A percentile compares a stretch with the other conserved stretches of the same genome.
Evolutionary conservation across 768 basidiomycete genomes (phyloP).

Genomic region (Phylloporus arenicola): DNA sequence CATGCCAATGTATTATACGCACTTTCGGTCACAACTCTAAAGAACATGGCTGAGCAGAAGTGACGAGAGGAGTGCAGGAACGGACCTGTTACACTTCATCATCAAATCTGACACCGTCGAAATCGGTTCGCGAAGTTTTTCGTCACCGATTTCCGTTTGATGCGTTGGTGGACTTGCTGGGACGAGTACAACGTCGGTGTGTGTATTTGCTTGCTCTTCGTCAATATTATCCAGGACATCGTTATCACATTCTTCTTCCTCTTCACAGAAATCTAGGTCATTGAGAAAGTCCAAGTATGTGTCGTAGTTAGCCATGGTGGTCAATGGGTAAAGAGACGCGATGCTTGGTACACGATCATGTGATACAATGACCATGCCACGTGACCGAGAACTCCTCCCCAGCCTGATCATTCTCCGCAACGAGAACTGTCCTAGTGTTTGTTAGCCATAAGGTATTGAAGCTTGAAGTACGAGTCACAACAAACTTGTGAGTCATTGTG

Average conservation of each 20-base stretch:
- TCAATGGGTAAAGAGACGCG: slow-evolving; percentile 1
- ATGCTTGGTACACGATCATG: background rate
- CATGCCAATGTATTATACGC: background rate
- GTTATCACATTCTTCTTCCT: slow-evolving; percentile 14
- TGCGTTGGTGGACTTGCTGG: slow-evolving; percentile 12
- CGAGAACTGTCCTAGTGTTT: no score
- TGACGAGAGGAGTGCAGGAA: background rate
- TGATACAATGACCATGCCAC: background rate
- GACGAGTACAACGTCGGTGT: slow-evolving; percentile 12
- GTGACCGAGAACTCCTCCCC: background rate
- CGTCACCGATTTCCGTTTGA: background rate
- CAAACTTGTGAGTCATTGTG: no score
- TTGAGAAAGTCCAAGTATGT: no score
- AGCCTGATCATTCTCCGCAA: no score
- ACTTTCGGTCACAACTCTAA: slow-evolving; percentile 25
- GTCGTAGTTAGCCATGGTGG: background rate
- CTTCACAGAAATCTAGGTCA: background rate
- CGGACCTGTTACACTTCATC: slow-evolving; percentile 15
- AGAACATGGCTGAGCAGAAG: background rate
- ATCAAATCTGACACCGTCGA: background rate
- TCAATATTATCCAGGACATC: slow-evolving; percentile 22
- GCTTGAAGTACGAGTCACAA: no score
- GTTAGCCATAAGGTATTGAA: no score
- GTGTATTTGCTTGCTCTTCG: slow-evolving; percentile 10
- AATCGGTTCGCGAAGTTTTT: background rate